Conservation (phyloP, 2,329 filamentous ascomycete species). For the Colletotrichum tanaceti region DNA sequence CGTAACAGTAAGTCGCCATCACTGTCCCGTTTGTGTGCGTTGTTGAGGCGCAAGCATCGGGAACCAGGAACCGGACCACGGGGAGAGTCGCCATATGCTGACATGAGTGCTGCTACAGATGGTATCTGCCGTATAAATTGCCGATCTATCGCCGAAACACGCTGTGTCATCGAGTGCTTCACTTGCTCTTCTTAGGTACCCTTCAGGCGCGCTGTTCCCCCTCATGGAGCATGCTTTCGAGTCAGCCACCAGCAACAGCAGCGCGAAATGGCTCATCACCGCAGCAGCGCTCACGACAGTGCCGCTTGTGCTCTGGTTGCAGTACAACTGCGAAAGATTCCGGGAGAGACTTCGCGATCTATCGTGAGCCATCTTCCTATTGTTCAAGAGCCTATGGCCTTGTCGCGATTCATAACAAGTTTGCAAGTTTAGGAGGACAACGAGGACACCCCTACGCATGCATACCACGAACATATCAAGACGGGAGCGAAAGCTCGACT, state of each 20-base stretch:
- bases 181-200: conserved; percentile 28
- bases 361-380: not conserved
- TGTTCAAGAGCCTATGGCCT: not conserved
- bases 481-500: not conserved
- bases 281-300: conserved; percentile 7
- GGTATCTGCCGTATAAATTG: conserved; percentile 27
- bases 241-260: conserved; percentile 28
- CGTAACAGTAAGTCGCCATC: conserved; percentile 3
- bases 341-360: conserved; percentile 6
- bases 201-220: conserved; percentile 23
- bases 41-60: not conserved
- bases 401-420: too few relatives aligned
- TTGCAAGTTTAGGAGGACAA: not conserved
- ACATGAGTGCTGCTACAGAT: conserved; percentile 17
- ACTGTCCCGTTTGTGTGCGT: not conserved
- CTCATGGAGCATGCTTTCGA: conserved; percentile 21
- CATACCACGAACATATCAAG: not conserved
- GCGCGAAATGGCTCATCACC: conserved; percentile 26
- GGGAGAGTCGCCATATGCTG: not conserved
- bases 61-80: too few relatives aligned
- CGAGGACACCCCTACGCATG: not conserved
- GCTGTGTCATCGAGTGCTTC: conserved; percentile 26
- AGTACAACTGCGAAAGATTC: conserved; percentile 18
- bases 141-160: conserved; percentile 25
- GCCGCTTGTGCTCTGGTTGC: conserved; percentile 22